Evolutionary conservation across 2,329 filamentous ascomycete genomes (phyloP).

Genomic region (Fusarium sp.): DNA sequence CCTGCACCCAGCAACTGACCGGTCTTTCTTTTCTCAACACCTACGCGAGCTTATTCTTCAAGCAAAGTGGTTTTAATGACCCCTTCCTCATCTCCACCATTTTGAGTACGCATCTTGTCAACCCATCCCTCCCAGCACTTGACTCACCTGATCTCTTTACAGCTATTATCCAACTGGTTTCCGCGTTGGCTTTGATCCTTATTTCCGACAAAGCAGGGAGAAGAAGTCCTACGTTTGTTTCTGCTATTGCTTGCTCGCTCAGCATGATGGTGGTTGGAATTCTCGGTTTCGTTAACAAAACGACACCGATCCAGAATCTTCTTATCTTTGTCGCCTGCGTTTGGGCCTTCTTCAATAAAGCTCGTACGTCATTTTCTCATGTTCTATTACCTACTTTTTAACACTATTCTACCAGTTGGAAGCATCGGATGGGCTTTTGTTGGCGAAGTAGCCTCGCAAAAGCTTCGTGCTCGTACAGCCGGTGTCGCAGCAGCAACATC

Average conservation of each 20-base stretch:
- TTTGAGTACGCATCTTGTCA: neutral
- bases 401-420: neutral
- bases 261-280: neutral
- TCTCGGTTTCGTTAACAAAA: neutral
- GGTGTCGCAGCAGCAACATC: neutral
- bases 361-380: neutral
- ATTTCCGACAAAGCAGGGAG: neutral
- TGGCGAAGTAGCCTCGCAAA: neutral
- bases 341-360: neutral
- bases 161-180: neutral
- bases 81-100: neutral
- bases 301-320: neutral
- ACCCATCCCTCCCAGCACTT: neutral
- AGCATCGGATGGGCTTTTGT: neutral
- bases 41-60: neutral
- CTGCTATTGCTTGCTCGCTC: neutral
- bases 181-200: neutral
- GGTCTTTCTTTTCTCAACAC: neutral
- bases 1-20: neutral
- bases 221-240: neutral
- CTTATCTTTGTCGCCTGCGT: neutral
- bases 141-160: neutral
- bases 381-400: neutral
- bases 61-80: neutral
- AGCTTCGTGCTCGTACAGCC: neutral